Base-by-base conservation (phyloP, 257 asterid species). In the Fraxinus excelsior region DNA sequence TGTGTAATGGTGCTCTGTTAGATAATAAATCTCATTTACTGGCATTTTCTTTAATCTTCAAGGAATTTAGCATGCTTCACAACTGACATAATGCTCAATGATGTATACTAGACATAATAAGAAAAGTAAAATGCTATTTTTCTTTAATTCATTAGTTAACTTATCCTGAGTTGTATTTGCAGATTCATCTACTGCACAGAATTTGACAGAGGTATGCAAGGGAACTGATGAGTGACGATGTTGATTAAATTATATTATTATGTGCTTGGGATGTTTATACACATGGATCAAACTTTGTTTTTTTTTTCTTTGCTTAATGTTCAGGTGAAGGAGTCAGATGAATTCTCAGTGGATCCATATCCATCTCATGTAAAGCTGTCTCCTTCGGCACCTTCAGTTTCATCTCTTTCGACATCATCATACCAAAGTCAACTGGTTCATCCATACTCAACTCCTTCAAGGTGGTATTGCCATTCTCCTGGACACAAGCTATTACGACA, bases 401-500 rank as follows among this genome's bases (percentile, higher is more conserved):
- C 97, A 40, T 91, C 97, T 71, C 42, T 83, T 19, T 84, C 96
- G 35, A 76, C 89, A 76, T 89, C 92, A 29, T 86, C 97, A 35
- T 86, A 96, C 79, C 90, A 75, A 76, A 80, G 91, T 79, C 90
- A 87, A 78, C 80, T 82, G 49, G 85, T 85, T 76, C 97, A 91
- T 81, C 88, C 90, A 60, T 87, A 76, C 86, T 85, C 89, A 1
- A 90, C 94, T 79, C 96, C 96, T 78, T 86, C 97, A 51, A 90
- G 91, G 81, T 82, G 90, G 94, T 91, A 87, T 68, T 86, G 86
- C 70, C 86, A 75, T 71, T 93, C 99, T 70, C 96, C 98, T 2
- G 85, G 90, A 23, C 91, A 85, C 80, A 86, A 73, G 64, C 86
- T 93, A 32, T 58, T 81, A 31, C 89, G 93, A 51, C 98, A 89